Conservation (phyloP, 495 filamentous ascomycete genomes). For the Lasiosphaeria ovina region DNA sequence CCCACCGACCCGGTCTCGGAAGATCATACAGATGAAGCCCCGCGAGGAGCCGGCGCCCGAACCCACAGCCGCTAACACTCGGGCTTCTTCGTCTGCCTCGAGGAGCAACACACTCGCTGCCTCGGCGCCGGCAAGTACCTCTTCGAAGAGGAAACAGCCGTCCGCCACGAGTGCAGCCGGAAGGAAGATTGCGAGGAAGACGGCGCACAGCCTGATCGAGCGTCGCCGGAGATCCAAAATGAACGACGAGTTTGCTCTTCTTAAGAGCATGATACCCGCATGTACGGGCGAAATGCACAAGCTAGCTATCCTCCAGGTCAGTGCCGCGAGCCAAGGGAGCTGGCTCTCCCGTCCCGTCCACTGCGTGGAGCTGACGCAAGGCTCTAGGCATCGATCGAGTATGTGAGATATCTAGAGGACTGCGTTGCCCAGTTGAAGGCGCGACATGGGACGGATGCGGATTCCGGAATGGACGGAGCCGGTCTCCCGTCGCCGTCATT, state of each 20-base stretch:
- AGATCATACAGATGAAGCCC: constrained; percentile 98
- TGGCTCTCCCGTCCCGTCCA: background rate
- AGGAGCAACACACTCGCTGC: constrained; percentile 18
- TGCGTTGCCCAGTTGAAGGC: constrained; percentile 81
- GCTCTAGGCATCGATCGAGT: constrained; percentile 89
- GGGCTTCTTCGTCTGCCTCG: background rate
- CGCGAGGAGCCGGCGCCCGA: constrained; percentile 40
- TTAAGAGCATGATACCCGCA: constrained; percentile 95
- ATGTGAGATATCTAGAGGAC: constrained; percentile 89
- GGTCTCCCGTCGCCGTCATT: constrained; percentile 25
- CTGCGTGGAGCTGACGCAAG: constrained; percentile 1
- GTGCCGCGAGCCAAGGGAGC: constrained; percentile 17
- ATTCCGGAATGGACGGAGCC: constrained; percentile 9
- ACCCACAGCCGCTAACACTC: constrained; percentile 17
- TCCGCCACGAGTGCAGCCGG: constrained; percentile 75
- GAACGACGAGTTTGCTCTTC: constrained; percentile 94
- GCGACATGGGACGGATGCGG: constrained; percentile 37
- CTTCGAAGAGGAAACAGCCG: constrained; percentile 66
- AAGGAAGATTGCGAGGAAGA: constrained; percentile 91
- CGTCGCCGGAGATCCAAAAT: constrained; percentile 89
- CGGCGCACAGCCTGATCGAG: constrained; percentile 94
- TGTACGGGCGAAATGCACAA: constrained; percentile 97
- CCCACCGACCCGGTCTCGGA: constrained; percentile 85
- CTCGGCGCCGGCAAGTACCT: constrained; percentile 34
- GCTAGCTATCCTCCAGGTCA: constrained; percentile 89